phyloP scores from a whole-genome alignment of 345 rosid genomes.

The Syzygium oleosum region DNA sequence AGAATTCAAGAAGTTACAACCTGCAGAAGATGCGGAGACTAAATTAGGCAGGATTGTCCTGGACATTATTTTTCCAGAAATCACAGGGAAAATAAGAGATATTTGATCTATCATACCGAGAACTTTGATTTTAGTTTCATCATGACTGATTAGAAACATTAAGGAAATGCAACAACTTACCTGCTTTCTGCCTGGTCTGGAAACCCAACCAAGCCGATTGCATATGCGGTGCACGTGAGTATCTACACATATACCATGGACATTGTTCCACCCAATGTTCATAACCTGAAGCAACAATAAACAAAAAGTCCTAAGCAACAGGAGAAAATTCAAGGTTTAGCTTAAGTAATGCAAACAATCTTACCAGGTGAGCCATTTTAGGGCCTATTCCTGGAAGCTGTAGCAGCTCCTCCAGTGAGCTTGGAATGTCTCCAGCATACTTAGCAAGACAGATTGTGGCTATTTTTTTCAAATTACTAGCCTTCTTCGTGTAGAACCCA shows the following conservation, averaged over 20 bases:
- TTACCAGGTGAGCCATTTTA: constrained; percentile 59
- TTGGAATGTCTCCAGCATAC: constrained; percentile 84
- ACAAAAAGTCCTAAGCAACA: neutral
- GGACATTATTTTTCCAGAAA: neutral
- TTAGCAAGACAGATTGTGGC: constrained; percentile 68
- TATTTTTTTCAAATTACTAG: constrained; percentile 80
- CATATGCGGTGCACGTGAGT: constrained; percentile 93
- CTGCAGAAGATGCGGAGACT: neutral
- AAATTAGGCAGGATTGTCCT: neutral
- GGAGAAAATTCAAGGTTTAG: neutral
- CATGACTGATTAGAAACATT: neutral
- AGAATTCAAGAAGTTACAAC: neutral
- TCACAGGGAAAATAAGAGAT: neutral
- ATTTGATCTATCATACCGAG: neutral
- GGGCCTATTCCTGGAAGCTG: constrained; percentile 96
- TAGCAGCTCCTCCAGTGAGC: constrained; percentile 75
- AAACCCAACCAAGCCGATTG: constrained; percentile 96
- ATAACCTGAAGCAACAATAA: constrained; percentile 52
- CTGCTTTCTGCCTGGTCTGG: constrained; percentile 42
- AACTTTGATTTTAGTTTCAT: neutral
- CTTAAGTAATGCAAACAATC: neutral
- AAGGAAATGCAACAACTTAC: neutral
- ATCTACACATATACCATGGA: constrained; percentile 91
- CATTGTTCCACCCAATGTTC: constrained; percentile 83
- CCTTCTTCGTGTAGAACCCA: constrained; percentile 91